Conservation (phyloP, 2,329 filamentous ascomycete species). For the Aspergillus pseudoterreus region DNA sequence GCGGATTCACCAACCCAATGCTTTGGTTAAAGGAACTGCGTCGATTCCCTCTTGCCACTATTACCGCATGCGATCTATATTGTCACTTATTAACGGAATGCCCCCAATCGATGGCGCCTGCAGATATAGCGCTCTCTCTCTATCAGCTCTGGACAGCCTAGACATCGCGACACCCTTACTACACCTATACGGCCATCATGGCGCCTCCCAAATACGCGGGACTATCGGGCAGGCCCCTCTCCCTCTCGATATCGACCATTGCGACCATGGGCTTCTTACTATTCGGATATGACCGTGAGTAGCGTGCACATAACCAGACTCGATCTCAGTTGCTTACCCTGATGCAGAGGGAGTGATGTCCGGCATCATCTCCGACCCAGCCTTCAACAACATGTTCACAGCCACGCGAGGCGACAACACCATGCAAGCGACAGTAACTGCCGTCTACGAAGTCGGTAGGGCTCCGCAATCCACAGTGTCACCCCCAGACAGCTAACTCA, state of each 20-base stretch:
- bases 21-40: no score
- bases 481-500: background rate
- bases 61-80: no score
- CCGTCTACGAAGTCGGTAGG: constrained; percentile 11
- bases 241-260: constrained; percentile 56
- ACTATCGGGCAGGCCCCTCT: constrained; percentile 56
- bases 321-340: no score
- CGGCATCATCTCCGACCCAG: constrained; percentile 9
- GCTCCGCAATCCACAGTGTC: background rate
- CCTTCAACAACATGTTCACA: constrained; percentile 12
- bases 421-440: constrained; percentile 11
- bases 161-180: background rate
- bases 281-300: constrained; percentile 54
- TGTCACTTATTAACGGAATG: no score
- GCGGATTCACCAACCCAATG: no score
- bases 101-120: no score
- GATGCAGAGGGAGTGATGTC: constrained; percentile 11
- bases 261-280: constrained; percentile 62
- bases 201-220: constrained; percentile 53
- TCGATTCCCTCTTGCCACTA: no score
- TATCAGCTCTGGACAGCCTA: background rate
- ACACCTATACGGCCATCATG: constrained; percentile 33
- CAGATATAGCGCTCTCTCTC: background rate
- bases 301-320: background rate
- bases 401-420: constrained; percentile 8